A percentile compares a stretch with the other conserved stretches of the same genome.
phyloP scores from a whole-genome alignment of 768 basidiomycete species.

The Amanita jacksonii region DNA sequence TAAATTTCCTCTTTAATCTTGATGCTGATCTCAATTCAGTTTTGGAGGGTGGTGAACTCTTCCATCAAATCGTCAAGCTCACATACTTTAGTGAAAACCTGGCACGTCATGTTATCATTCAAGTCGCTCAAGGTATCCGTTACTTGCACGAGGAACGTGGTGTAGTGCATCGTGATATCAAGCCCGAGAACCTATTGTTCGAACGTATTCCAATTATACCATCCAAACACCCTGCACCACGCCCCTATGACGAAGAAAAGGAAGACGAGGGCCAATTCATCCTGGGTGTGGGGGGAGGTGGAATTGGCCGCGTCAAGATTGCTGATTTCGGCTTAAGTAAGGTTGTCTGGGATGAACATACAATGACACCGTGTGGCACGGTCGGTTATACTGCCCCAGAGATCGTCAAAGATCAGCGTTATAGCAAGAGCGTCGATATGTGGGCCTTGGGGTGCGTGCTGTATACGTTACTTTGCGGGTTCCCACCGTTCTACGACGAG shows the following conservation, averaged over 20 bases:
- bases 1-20: constrained; percentile 1
- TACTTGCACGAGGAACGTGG: constrained; percentile 97
- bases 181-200: constrained; percentile 95
- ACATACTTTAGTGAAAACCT: constrained; percentile 98
- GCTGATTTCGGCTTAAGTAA: constrained; percentile 98
- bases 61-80: constrained; percentile 98
- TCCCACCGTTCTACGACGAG: constrained; percentile 98
- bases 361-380: constrained; percentile 99
- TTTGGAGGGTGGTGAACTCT: constrained; percentile 96
- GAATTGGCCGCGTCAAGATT: constrained; percentile 96
- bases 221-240: constrained; percentile 59
- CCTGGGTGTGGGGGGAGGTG: constrained; percentile 88
- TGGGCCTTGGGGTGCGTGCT: constrained; percentile 99
- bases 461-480: constrained; percentile 95
- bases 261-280: constrained; percentile 97
- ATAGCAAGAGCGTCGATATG: constrained; percentile 97
- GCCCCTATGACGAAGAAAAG: constrained; percentile 97
- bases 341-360: constrained; percentile 98
- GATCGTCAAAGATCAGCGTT: constrained; percentile 98
- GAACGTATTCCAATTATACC: constrained; percentile 88
- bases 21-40: constrained; percentile 36
- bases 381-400: constrained; percentile 99
- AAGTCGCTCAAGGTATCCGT: constrained; percentile 89
- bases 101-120: constrained; percentile 93
- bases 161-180: constrained; percentile 98